Evolutionary conservation across 129 eudicot species (phyloP), one percentile per base, ranked within the genome.

Genomic region (Rutidosis leptorrhynchoides): DNA sequence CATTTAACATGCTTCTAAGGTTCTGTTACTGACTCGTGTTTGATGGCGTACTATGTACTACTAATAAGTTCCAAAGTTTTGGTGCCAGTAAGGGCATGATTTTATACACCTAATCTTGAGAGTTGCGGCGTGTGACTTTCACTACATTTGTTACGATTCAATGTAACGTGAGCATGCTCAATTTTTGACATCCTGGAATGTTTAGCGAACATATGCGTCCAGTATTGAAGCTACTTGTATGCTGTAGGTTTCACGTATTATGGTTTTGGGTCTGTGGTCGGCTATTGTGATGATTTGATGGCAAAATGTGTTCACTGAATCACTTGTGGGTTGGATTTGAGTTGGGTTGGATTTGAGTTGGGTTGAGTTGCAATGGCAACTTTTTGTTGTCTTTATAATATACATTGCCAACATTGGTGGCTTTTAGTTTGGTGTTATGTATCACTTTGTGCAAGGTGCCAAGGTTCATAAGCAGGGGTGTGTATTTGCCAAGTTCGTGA

Each of bases 21-120:
- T 67, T 60, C 19, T 77, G 58, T 56, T 70, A n/a, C 26, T 20
- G 70, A 68, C 62, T 71, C 51, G 22, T 55, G 65, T 48, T 77
- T 57, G 58, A 72, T 70, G 65, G 60, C 68, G 49, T 78, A 64
- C 57, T 26, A 23, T 23, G 12, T 22, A 25, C 55, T 22, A 25
- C 55, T 54, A 49, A 55, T 32, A 56, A 37, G 24, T 40, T 28
- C 23, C 17, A 54, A 7, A 55, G 25, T 19, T 17, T 17, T 6
- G 6, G 19, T 59, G 64, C 30, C 43, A 29, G 11, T 28, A 24
- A n/a, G 40, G 46, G 19, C 29, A 49, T 51, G 71, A 67, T 49
- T 28, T 30, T 11, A 20, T 8, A 12, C 60, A 48, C 71, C 20
- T 45, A 7, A 16, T 57, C 24, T 70, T 27, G 45, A 37, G 33